Conservation (phyloP, 2,329 filamentous ascomycete species). For the Mycosphaerella arachidis region DNA sequence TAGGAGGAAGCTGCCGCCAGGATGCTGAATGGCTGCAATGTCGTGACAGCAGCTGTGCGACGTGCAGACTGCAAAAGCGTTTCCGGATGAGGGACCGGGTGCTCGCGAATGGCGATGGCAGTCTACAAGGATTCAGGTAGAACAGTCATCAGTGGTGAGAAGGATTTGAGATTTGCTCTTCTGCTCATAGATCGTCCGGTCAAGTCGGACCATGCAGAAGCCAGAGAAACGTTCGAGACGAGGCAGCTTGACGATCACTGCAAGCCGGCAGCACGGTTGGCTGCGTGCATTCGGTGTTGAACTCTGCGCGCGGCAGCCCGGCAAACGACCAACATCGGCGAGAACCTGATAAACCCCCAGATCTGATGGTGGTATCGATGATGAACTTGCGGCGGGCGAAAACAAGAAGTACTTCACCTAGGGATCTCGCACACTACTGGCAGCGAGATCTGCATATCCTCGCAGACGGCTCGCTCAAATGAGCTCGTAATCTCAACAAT, state of each 20-base stretch:
- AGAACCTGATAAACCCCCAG: slow-evolving; percentile 9
- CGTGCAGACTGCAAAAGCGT: not conserved
- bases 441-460: slow-evolving; percentile 1
- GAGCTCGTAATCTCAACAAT: not conserved
- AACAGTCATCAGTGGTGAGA: not conserved
- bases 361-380: not conserved
- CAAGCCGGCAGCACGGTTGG: slow-evolving; percentile 14
- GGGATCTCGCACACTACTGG: not conserved
- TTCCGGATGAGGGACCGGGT: not conserved
- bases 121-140: not conserved
- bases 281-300: slow-evolving; percentile 13
- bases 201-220: slow-evolving; percentile 8
- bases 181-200: slow-evolving; percentile 7
- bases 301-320: slow-evolving; percentile 10
- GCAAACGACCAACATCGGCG: slow-evolving; percentile 1
- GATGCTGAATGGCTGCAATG: slow-evolving; percentile 16
- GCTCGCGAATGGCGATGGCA: not conserved
- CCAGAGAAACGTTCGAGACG: slow-evolving; percentile 11
- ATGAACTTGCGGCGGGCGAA: not conserved
- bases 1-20: slow-evolving; percentile 21
- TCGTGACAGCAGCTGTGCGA: not conserved
- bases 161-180: slow-evolving; percentile 12
- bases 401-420: not conserved
- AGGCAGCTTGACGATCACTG: slow-evolving; percentile 15
- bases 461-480: not conserved